Conservation (phyloP, 2,329 filamentous ascomycete genomes). For the Curvularia eragrostidis region DNA sequence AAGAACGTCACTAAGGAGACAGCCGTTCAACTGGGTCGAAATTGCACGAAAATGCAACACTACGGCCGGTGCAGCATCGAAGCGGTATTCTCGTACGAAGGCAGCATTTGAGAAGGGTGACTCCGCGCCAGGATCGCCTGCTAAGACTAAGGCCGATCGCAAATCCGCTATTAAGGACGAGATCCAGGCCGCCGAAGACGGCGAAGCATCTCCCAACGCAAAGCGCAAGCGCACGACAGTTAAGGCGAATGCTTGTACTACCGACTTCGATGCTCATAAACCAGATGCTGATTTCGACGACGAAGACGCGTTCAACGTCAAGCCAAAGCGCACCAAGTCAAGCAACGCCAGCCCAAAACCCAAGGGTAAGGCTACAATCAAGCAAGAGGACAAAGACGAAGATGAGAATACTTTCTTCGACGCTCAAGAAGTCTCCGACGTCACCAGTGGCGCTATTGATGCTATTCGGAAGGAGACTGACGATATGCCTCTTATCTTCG, state of each 20-base stretch:
- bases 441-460: background rate
- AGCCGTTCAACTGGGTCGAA: constrained; percentile 35
- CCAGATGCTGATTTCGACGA: background rate
- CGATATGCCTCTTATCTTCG: background rate
- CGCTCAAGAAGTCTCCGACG: constrained; percentile 6
- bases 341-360: constrained; percentile 6
- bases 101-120: constrained; percentile 34
- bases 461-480: background rate
- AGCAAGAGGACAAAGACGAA: background rate
- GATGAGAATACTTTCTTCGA: constrained; percentile 17
- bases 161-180: constrained; percentile 14
- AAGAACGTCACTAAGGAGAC: background rate
- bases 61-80: constrained; percentile 40
- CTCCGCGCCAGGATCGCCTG: constrained; percentile 2
- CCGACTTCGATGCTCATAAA: too few relatives aligned
- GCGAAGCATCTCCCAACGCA: background rate
- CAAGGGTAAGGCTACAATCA: constrained; percentile 3
- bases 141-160: constrained; percentile 7
- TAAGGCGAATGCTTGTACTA: constrained; percentile 11
- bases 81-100: constrained; percentile 46
- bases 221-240: constrained; percentile 34
- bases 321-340: constrained; percentile 16
- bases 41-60: constrained; percentile 39
- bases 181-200: background rate
- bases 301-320: background rate